Conservation (phyloP, 345 rosid genomes). For the Erysimum cheiranthoides region DNA sequence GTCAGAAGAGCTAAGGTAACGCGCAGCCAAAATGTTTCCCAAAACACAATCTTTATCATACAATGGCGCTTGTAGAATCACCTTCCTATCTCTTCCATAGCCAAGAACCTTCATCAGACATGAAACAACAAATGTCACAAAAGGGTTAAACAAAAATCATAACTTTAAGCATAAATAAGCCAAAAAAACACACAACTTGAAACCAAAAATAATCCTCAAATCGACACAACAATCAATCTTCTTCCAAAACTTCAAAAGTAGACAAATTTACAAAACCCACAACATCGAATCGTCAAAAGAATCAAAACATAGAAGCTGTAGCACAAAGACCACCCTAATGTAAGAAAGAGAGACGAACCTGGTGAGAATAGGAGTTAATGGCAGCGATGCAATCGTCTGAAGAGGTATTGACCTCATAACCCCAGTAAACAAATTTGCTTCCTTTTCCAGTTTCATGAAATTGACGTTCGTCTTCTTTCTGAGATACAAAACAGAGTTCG, state of each 20-base stretch:
- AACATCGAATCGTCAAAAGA: neutral
- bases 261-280: neutral
- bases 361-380: slow-evolving; percentile 69
- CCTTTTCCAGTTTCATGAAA: slow-evolving; percentile 38
- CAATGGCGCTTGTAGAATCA: slow-evolving; percentile 65
- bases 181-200: neutral
- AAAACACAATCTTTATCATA: slow-evolving; percentile 72
- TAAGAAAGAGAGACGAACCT: slow-evolving; percentile 48
- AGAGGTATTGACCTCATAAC: slow-evolving; percentile 62
- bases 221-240: neutral
- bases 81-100: slow-evolving; percentile 66
- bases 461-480: slow-evolving; percentile 33
- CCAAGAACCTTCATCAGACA: slow-evolving; percentile 59
- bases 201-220: neutral
- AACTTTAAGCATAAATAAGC: neutral
- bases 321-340: neutral
- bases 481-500: slow-evolving; percentile 17
- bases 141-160: neutral
- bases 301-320: no score
- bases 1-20: slow-evolving; percentile 56
- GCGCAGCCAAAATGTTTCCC: slow-evolving; percentile 80
- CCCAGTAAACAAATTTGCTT: slow-evolving; percentile 64
- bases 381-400: slow-evolving; percentile 72
- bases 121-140: neutral
- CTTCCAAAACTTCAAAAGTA: neutral